These are phyloP conservation scores for Aspergillus viridinutans DNA, from an alignment of 2,329 filamentous ascomycete genomes.

Conservation along the genomic window DNA sequence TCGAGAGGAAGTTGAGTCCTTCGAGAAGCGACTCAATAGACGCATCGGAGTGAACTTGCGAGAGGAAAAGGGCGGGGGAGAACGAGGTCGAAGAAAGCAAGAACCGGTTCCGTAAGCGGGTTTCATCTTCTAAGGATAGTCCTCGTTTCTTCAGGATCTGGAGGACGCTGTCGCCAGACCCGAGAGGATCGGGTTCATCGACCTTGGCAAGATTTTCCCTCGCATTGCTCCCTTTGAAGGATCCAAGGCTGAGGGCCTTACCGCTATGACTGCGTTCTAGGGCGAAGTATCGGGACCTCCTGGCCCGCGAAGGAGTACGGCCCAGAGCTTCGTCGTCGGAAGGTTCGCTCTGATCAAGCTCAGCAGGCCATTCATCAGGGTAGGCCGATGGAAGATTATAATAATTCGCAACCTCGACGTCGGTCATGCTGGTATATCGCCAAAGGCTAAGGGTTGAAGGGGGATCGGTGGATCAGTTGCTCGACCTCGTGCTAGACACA, in stretches of 20 bases:
- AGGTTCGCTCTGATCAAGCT: slow-evolving; percentile 68
- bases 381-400: slow-evolving; percentile 78
- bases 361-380: slow-evolving; percentile 80
- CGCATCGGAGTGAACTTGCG: slow-evolving; percentile 81
- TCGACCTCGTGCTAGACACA: slow-evolving; percentile 11
- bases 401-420: slow-evolving; percentile 80
- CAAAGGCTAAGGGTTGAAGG: slow-evolving; percentile 2
- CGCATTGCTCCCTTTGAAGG: slow-evolving; percentile 64
- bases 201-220: slow-evolving; percentile 76
- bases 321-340: slow-evolving; percentile 53
- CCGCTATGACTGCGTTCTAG: slow-evolving; percentile 72
- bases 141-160: slow-evolving; percentile 71
- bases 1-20: slow-evolving; percentile 80
- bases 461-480: slow-evolving; percentile 4
- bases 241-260: slow-evolving; percentile 62
- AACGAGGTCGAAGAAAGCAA: slow-evolving; percentile 94
- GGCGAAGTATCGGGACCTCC: slow-evolving; percentile 75
- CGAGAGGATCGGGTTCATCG: slow-evolving; percentile 89
- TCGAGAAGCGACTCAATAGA: slow-evolving; percentile 75
- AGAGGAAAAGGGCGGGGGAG: slow-evolving; percentile 85
- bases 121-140: slow-evolving; percentile 78
- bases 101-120: slow-evolving; percentile 80
- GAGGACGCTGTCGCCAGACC: slow-evolving; percentile 82
- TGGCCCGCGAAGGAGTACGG: slow-evolving; percentile 48
- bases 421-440: slow-evolving; percentile 50